A percentile compares a stretch with the other conserved stretches of the same genome.
Conservation (phyloP, 1,284 basidiomycete species). For the Rhodotorula glutinis region DNA sequence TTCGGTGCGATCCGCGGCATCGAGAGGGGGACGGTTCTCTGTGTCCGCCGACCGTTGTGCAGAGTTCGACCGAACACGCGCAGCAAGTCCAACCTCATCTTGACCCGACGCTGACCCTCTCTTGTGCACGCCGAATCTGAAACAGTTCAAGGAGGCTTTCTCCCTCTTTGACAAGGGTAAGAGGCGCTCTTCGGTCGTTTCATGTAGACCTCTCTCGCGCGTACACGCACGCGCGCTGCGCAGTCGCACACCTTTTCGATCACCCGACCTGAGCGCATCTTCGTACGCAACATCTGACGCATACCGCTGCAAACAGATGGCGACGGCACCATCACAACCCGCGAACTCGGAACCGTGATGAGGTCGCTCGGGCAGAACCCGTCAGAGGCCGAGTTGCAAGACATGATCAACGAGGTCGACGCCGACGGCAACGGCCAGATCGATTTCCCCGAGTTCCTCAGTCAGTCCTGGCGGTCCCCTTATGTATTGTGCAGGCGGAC, state of each 20-base stretch:
- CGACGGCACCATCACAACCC: slow-evolving; percentile 94
- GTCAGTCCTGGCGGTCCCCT: slow-evolving; percentile 4
- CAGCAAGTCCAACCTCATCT: neutral
- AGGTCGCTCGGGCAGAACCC: slow-evolving; percentile 94
- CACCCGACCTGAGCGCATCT: too few relatives aligned
- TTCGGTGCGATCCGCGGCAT: too few relatives aligned
- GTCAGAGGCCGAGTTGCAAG: slow-evolving; percentile 89
- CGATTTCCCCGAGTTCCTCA: slow-evolving; percentile 74
- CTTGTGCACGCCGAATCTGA: too few relatives aligned
- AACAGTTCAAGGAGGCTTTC: slow-evolving; percentile 40
- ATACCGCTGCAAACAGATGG: slow-evolving; percentile 60
- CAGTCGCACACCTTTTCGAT: too few relatives aligned
- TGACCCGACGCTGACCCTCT: neutral
- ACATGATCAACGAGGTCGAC: slow-evolving; percentile 95
- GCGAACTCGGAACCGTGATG: slow-evolving; percentile 96
- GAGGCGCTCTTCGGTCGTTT: too few relatives aligned
- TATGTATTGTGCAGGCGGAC: too few relatives aligned
- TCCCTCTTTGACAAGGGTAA: slow-evolving; percentile 41
- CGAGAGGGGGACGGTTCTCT: too few relatives aligned
- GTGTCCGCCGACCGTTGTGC: too few relatives aligned
- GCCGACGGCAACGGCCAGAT: slow-evolving; percentile 77
- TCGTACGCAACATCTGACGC: too few relatives aligned
- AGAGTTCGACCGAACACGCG: too few relatives aligned
- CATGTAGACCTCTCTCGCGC: too few relatives aligned
- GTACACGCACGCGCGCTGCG: too few relatives aligned